These are phyloP conservation scores for Golubevia pallescens DNA, from an alignment of 1,284 basidiomycete species.

Conservation along the genomic window DNA sequence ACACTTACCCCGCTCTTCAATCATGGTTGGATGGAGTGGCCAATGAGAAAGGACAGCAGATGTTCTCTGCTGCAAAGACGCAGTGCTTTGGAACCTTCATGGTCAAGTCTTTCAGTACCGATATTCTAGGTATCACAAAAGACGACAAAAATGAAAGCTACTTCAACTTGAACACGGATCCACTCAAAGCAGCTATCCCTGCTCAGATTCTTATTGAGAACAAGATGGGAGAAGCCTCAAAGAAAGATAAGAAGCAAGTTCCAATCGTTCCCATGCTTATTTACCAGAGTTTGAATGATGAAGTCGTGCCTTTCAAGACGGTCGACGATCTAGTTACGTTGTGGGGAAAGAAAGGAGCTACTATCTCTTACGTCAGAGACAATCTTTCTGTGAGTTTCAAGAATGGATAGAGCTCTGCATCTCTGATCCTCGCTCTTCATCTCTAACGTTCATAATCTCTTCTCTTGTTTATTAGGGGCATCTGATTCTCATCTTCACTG, in stretches of 20 bases:
- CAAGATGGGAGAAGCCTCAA: slow-evolving; percentile 17
- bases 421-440: too few relatives aligned
- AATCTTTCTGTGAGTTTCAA: slow-evolving; percentile 7
- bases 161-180: slow-evolving; percentile 18
- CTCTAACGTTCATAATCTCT: too few relatives aligned
- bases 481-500: too few relatives aligned
- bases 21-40: slow-evolving; percentile 29
- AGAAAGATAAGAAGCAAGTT: slow-evolving; percentile 2
- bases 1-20: slow-evolving; percentile 32
- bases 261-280: slow-evolving; percentile 37
- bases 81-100: slow-evolving; percentile 30
- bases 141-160: slow-evolving; percentile 9
- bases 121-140: not conserved
- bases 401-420: too few relatives aligned
- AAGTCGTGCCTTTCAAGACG: slow-evolving; percentile 37
- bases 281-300: slow-evolving; percentile 41
- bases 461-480: too few relatives aligned
- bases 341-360: slow-evolving; percentile 24
- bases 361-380: slow-evolving; percentile 30
- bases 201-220: slow-evolving; percentile 24
- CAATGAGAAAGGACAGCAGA: slow-evolving; percentile 21
- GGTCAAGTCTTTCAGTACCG: slow-evolving; percentile 9
- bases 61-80: slow-evolving; percentile 15
- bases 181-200: slow-evolving; percentile 10
- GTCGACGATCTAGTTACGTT: slow-evolving; percentile 24